These are phyloP conservation scores for Moesziomyces sp. DNA, from an alignment of 1,284 basidiomycete genomes.

Conservation along the genomic window DNA sequence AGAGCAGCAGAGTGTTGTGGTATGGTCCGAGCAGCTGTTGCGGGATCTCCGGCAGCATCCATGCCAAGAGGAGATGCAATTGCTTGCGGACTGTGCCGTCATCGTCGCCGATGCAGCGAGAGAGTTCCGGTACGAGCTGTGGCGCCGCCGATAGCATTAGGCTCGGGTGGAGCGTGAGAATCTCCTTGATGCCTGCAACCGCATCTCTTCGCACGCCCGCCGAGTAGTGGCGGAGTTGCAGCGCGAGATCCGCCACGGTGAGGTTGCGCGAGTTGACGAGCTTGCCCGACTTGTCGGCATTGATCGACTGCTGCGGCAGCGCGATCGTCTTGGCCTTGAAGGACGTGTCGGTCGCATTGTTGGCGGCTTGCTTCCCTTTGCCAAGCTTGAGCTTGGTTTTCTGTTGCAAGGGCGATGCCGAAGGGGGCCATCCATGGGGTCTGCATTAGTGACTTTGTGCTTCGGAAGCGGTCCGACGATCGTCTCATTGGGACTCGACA, in stretches of 20 bases:
- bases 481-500: not conserved
- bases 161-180: constrained; percentile 77
- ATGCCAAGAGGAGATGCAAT: constrained; percentile 71
- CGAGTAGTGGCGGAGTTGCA: constrained; percentile 86
- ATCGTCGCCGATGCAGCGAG: constrained; percentile 78
- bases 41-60: constrained; percentile 78
- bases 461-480: not conserved
- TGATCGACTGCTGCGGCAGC: constrained; percentile 59
- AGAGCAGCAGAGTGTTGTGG: constrained; percentile 80
- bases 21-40: constrained; percentile 73
- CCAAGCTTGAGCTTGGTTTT: constrained; percentile 97
- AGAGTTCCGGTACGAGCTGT: constrained; percentile 76
- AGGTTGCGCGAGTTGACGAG: constrained; percentile 71
- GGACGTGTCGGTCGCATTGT: constrained; percentile 91
- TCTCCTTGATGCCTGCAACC: constrained; percentile 81
- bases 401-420: constrained; percentile 69
- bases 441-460: not conserved
- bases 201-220: constrained; percentile 81
- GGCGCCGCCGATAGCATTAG: constrained; percentile 75
- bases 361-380: constrained; percentile 85
- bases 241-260: constrained; percentile 80
- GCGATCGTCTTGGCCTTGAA: constrained; percentile 80
- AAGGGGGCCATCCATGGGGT: not conserved
- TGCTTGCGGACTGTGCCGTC: constrained; percentile 70
- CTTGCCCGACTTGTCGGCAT: constrained; percentile 51